Conservation (phyloP, 305 asterid species). For the Rubia peregrina region DNA sequence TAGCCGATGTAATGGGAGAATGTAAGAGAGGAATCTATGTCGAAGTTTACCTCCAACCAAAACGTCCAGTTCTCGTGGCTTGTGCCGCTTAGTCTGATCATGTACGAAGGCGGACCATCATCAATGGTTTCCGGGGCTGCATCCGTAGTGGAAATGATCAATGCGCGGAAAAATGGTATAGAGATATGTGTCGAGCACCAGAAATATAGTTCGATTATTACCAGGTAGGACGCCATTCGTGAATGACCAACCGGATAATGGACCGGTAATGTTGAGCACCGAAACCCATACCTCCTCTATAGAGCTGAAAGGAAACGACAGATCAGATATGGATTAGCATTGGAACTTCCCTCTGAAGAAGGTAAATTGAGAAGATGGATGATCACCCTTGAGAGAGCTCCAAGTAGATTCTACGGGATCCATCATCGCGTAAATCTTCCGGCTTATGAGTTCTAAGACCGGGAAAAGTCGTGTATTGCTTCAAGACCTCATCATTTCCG, state of each 20-base stretch:
- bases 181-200: no score
- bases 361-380: not conserved
- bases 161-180: no score
- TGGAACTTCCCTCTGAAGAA: not conserved
- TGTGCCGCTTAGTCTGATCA: slow-evolving; percentile 79
- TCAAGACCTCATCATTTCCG: slow-evolving; percentile 40
- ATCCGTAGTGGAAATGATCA: not conserved
- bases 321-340: not conserved
- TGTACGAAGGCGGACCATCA: slow-evolving; percentile 70
- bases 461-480: slow-evolving; percentile 50
- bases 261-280: slow-evolving; percentile 88
- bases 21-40: not conserved
- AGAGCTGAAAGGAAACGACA: slow-evolving; percentile 50
- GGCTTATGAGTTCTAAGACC: slow-evolving; percentile 35
- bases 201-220: slow-evolving; percentile 5
- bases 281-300: slow-evolving; percentile 90
- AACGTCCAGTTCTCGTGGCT: slow-evolving; percentile 75
- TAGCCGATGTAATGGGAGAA: not conserved
- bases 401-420: slow-evolving; percentile 63
- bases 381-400: slow-evolving; percentile 76
- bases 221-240: slow-evolving; percentile 72
- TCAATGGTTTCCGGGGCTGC: slow-evolving; percentile 62
- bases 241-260: slow-evolving; percentile 91
- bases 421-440: slow-evolving; percentile 31
- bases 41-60: slow-evolving; percentile 81